Evolutionary conservation across 78 protist genomes (phyloP).

Genomic region (Dictyostelium purpureum): DNA sequence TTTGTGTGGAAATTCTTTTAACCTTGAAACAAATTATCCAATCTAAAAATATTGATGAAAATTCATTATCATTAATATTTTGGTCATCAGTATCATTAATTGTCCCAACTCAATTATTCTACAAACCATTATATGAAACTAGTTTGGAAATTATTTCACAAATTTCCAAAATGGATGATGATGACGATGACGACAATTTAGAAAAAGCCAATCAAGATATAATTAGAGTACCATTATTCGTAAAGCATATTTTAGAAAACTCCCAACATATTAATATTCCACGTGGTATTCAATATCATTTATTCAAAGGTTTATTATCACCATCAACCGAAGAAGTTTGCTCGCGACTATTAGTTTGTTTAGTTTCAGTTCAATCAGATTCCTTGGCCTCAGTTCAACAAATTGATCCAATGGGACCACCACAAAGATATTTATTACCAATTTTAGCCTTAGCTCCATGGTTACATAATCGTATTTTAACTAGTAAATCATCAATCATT

Average conservation of each 20-base stretch:
- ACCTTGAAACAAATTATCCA: conserved; percentile 46
- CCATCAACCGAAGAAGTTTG: conserved; percentile 28
- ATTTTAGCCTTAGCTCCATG: conserved; percentile 35
- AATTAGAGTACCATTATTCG: not conserved
- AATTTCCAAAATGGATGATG: not conserved
- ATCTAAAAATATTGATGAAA: conserved; percentile 44
- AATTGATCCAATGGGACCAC: conserved; percentile 39
- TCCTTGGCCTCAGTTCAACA: not conserved
- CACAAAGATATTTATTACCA: conserved; percentile 38
- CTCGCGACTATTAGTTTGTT: conserved; percentile 13
- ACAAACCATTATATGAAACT: conserved; percentile 58
- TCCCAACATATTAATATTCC: conserved; percentile 44
- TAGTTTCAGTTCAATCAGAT: not conserved
- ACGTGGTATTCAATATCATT: conserved; percentile 63
- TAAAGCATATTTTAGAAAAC: not conserved
- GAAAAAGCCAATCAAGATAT: not conserved
- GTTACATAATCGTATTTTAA: conserved; percentile 62
- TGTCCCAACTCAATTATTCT: not conserved
- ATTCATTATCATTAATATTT: conserved; percentile 27
- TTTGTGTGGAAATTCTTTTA: conserved; percentile 44
- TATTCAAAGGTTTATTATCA: conserved; percentile 46
- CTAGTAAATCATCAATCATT: conserved; percentile 51
- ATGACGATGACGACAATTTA: not conserved
- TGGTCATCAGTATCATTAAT: conserved; percentile 40
- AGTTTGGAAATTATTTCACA: conserved; percentile 20